These are phyloP conservation scores for Fusarium circinatum DNA, from an alignment of 2,329 filamentous ascomycete species.

Conservation along the genomic window DNA sequence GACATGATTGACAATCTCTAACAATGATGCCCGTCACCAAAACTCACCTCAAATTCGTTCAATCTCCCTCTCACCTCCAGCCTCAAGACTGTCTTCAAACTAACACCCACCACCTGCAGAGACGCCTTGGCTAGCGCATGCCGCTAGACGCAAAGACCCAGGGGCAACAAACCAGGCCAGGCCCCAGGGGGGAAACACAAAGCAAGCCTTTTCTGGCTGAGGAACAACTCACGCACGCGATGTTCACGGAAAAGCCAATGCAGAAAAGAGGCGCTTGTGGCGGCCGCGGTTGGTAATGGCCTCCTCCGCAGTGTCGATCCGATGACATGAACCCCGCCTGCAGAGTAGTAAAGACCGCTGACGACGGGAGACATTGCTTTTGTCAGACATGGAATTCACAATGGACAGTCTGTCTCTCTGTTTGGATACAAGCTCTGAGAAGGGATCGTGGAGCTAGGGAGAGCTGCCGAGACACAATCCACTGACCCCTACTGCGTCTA, in stretches of 20 bases:
- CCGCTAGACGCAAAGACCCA: constrained; percentile 22
- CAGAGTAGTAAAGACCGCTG: constrained; percentile 3
- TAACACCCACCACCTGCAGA: constrained; percentile 34
- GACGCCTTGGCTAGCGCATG: constrained; percentile 28
- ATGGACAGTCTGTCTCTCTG: neutral
- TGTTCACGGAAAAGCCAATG: constrained; percentile 16
- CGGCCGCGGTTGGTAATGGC: constrained; percentile 29
- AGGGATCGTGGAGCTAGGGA: neutral
- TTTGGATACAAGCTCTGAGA: neutral
- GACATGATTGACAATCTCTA: constrained; percentile 12
- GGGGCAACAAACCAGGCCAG: constrained; percentile 9
- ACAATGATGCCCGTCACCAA: constrained; percentile 10
- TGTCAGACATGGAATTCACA: neutral
- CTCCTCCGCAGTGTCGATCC: constrained; percentile 28
- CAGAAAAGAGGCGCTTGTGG: constrained; percentile 39
- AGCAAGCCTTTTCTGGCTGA: constrained; percentile 1
- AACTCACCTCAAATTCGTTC: constrained; percentile 17
- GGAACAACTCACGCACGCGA: neutral
- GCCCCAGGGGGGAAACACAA: neutral
- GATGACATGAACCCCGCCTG: constrained; percentile 27
- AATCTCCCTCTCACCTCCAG: constrained; percentile 21
- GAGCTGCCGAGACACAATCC: constrained; percentile 13
- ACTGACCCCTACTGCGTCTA: neutral
- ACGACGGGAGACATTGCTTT: constrained; percentile 13
- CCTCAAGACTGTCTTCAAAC: constrained; percentile 24